These are phyloP conservation scores for Penicillium atrosanguineum DNA, from an alignment of 495 filamentous ascomycete species.

Conservation along the genomic window DNA sequence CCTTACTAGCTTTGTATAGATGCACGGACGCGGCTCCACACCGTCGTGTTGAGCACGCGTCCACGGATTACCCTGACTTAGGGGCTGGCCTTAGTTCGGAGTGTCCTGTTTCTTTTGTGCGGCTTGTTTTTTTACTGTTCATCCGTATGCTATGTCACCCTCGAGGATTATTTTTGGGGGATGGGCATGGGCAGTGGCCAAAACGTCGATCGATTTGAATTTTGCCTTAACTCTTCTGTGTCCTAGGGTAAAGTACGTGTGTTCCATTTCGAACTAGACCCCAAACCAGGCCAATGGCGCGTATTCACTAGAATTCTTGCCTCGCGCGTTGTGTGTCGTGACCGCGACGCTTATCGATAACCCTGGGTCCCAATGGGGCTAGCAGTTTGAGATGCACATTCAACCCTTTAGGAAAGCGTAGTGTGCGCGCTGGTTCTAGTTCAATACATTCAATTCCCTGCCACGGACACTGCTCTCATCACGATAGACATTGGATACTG, in stretches of 20 bases:
- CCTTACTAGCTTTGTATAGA: conserved; percentile 31
- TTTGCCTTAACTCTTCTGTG: too few species aligned
- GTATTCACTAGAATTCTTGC: background rate
- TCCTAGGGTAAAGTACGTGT: background rate
- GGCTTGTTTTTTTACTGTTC: too few species aligned
- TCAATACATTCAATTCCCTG: too few species aligned
- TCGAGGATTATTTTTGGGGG: too few species aligned
- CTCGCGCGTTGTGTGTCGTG: background rate
- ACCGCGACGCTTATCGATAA: conserved; percentile 1
- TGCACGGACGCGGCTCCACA: conserved; percentile 24
- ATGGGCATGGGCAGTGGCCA: too few species aligned
- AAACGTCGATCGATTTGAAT: too few species aligned
- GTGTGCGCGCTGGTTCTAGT: too few species aligned
- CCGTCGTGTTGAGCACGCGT: conserved; percentile 32
- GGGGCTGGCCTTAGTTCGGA: background rate
- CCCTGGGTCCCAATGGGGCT: background rate
- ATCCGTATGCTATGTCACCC: too few species aligned
- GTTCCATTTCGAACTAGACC: background rate
- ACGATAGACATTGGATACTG: too few species aligned
- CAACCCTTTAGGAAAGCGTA: too few species aligned
- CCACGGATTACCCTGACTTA: conserved; percentile 5
- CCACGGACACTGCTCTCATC: too few species aligned
- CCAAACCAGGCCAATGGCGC: background rate
- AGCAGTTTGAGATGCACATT: background rate
- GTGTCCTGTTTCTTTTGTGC: background rate